Percentiles rank a stretch among this genome's conserved stretches.
phyloP scores from a whole-genome alignment of 2,329 filamentous ascomycete genomes.

The Rhynchosporium agropyri region DNA sequence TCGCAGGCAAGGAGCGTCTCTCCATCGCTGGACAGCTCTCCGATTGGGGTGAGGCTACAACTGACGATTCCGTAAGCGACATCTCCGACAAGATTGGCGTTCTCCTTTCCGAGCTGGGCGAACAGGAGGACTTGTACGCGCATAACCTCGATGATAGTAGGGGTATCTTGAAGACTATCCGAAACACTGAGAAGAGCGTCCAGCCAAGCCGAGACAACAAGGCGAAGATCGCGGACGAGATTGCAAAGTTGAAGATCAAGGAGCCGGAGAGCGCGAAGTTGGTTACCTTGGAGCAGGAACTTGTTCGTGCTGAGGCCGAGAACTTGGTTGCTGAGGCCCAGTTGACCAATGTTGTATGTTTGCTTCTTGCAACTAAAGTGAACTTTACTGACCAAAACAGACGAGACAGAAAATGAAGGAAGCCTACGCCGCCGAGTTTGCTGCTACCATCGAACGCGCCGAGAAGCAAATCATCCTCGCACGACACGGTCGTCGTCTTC shows the following conservation, averaged over 20 bases:
- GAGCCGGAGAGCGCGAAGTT: slow-evolving; percentile 84
- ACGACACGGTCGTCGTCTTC: slow-evolving; percentile 81
- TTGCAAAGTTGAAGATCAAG: slow-evolving; percentile 87
- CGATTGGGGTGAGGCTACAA: slow-evolving; percentile 93
- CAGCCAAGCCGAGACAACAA: slow-evolving; percentile 90
- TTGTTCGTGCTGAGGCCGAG: slow-evolving; percentile 94
- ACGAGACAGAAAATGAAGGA: slow-evolving; percentile 96
- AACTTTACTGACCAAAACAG: slow-evolving; percentile 48
- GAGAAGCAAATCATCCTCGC: slow-evolving; percentile 97
- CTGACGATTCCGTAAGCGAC: slow-evolving; percentile 84
- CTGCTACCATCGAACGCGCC: slow-evolving; percentile 89
- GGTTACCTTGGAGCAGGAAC: slow-evolving; percentile 88
- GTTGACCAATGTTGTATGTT: slow-evolving; percentile 84
- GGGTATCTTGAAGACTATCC: slow-evolving; percentile 81
- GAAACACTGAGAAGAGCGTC: slow-evolving; percentile 93
- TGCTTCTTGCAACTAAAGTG: not conserved
- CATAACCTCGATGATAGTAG: slow-evolving; percentile 86
- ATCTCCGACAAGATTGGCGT: slow-evolving; percentile 96
- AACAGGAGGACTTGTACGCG: slow-evolving; percentile 89
- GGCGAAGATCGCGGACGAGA: slow-evolving; percentile 87
- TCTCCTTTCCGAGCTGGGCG: slow-evolving; percentile 86
- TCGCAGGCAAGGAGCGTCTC: slow-evolving; percentile 80
- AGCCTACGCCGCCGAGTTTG: slow-evolving; percentile 85
- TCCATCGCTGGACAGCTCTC: slow-evolving; percentile 88
- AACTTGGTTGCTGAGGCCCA: slow-evolving; percentile 96